Base-by-base conservation (phyloP, 306 rosid species). In the Crataegus laevigata region DNA sequence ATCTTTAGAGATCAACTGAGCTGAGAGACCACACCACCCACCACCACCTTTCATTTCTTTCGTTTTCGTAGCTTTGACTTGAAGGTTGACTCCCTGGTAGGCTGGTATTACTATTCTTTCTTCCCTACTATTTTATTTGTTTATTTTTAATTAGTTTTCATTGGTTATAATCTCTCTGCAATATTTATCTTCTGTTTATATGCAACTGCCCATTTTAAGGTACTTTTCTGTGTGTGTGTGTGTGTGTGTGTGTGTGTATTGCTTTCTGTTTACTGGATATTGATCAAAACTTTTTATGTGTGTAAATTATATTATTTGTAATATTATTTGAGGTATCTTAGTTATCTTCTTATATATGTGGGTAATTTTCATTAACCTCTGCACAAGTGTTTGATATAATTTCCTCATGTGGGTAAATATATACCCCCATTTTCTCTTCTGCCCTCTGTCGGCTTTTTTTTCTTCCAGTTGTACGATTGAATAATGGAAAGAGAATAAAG, bases 241-340 rank as follows among this genome's bases (percentile, higher is more conserved):
- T n/a, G 5, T 9, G 6, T 61, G 15, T 17, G 4, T 45, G 10
- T 10, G 9, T n/a, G 5, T 9, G 6, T 54, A 47, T 47, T 45
- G 69, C 52, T 8, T 34, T 34, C 38, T 34, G 38, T 34, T 34
- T 34, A 34, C 38, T 34, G 38, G 38, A 34, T 34, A 6, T 34
- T 34, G 38, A 34, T 34, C 38, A 34, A 52, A 61, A 66, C 61
- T 57, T 70, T 70, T 81, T 75, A 73, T 81, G 58, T 72, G 83
- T 81, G 84, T 80, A 79, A 34, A 76, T 84, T 42, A 24, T 79
- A 52, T 60, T 7, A 50, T 75, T 11, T 38, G 22, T 11, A 3
- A 66, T 17, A 21, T 38, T 21, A 55, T n/a, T 21, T n/a, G 11
- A 55, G n/a, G 61, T 15, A 55, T 28, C 11, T 26, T 40, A 57